Conservation (phyloP, 2,329 filamentous ascomycete genomes). For the Hypoxylon sp. region DNA sequence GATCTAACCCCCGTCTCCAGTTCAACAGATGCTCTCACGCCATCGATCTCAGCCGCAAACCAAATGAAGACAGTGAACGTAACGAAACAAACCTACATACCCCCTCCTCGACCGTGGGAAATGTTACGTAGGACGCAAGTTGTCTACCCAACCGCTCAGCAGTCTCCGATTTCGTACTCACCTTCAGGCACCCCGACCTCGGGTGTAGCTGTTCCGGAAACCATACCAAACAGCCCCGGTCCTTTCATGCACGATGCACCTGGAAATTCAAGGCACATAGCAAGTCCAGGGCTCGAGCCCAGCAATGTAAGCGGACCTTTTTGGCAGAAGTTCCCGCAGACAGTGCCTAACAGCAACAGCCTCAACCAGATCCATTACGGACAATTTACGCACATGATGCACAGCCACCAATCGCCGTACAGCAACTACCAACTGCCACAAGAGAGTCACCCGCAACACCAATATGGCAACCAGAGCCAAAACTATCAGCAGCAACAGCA, state of each 20-base stretch:
- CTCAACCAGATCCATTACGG: conserved; percentile 45
- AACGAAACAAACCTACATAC: conserved; percentile 51
- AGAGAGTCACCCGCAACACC: conserved; percentile 1
- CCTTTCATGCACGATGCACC: conserved; percentile 25
- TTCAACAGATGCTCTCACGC: conserved; percentile 13
- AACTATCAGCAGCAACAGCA: conserved; percentile 28
- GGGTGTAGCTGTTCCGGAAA: conserved; percentile 13
- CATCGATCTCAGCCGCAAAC: background rate
- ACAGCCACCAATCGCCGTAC: conserved; percentile 19
- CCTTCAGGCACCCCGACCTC: conserved; percentile 11
- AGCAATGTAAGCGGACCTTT: conserved; percentile 56
- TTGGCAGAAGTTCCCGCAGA: conserved; percentile 51
- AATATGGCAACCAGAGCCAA: conserved; percentile 28
- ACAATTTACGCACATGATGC: conserved; percentile 38
- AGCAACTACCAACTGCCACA: conserved; percentile 18
- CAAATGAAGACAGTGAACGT: conserved; percentile 27
- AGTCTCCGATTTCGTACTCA: conserved; percentile 10
- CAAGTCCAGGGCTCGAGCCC: conserved; percentile 47
- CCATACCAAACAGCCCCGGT: conserved; percentile 14
- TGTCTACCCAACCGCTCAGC: conserved; percentile 28
- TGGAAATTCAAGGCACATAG: conserved; percentile 41
- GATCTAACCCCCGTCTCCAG: conserved; percentile 26
- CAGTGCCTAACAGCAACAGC: conserved; percentile 56
- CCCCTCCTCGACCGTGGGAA: conserved; percentile 55
- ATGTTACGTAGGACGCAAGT: conserved; percentile 46